phyloP scores from a whole-genome alignment of 2,329 filamentous ascomycete genomes.

The Botrytis deweyae region DNA sequence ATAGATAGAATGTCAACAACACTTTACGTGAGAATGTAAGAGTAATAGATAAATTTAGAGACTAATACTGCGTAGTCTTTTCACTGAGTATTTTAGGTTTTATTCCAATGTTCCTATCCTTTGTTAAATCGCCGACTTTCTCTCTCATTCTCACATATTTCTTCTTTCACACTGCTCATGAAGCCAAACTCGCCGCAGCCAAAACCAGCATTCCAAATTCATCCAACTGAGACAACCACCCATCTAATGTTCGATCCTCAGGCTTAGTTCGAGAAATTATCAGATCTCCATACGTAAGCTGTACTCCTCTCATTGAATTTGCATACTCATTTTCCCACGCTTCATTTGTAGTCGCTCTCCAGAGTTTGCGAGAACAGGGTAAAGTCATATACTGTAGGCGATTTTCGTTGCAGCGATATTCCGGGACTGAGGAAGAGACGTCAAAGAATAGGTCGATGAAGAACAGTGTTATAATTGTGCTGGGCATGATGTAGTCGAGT shows the following conservation, averaged over 20 bases:
- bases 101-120: neutral
- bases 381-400: constrained; percentile 18
- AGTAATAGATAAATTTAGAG: neutral
- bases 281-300: constrained; percentile 26
- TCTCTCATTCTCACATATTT: neutral
- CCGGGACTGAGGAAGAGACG: neutral
- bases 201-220: constrained; percentile 27
- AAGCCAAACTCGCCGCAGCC: constrained; percentile 22
- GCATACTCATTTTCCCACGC: constrained; percentile 26
- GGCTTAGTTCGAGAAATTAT: constrained; percentile 15
- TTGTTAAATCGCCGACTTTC: too few relatives aligned
- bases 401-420: constrained; percentile 21
- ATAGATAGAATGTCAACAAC: neutral
- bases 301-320: neutral
- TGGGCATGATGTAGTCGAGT: neutral
- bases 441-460: constrained; percentile 26
- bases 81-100: neutral
- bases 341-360: constrained; percentile 21
- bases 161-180: neutral
- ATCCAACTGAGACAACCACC: constrained; percentile 26
- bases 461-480: constrained; percentile 26
- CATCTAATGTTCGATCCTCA: constrained; percentile 22
- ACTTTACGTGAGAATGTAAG: neutral
- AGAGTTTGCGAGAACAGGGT: constrained; percentile 25
- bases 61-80: neutral